Evolutionary conservation across 2,329 filamentous ascomycete genomes (phyloP).

Genomic region (Penicillium sp.): DNA sequence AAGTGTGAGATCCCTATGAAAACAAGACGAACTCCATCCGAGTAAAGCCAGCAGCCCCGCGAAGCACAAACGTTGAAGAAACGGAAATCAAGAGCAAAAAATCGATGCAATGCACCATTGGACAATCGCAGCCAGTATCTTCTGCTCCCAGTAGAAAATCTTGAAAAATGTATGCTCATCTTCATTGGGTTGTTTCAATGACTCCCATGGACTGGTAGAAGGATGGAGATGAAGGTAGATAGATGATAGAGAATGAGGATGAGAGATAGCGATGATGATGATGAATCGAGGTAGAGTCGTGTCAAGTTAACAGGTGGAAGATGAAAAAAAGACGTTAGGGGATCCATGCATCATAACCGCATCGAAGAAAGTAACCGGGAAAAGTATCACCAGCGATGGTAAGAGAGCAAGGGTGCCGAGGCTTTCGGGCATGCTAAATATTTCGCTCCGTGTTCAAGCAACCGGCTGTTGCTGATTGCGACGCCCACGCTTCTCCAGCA

Average conservation of each 20-base stretch:
- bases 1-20: conserved; percentile 8
- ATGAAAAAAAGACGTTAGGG: background rate
- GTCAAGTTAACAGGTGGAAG: background rate
- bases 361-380: conserved; percentile 5
- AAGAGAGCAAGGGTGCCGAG: background rate
- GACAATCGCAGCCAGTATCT: conserved; percentile 5
- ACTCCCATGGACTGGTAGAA: conserved; percentile 1
- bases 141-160: background rate
- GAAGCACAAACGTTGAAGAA: conserved; percentile 15
- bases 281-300: background rate
- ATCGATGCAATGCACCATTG: too few species aligned
- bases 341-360: conserved; percentile 14
- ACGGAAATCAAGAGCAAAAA: background rate
- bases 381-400: background rate
- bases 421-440: background rate
- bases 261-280: background rate
- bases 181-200: conserved; percentile 9
- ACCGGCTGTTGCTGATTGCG: conserved; percentile 40
- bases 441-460: conserved; percentile 16
- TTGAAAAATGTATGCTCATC: conserved; percentile 13
- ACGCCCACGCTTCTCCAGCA: conserved; percentile 72
- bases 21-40: conserved; percentile 25
- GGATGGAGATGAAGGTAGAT: background rate
- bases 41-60: conserved; percentile 19
- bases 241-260: background rate